These are phyloP conservation scores for Trichoderma harzianum DNA, from an alignment of 2,329 filamentous ascomycete species.

Conservation along the genomic window DNA sequence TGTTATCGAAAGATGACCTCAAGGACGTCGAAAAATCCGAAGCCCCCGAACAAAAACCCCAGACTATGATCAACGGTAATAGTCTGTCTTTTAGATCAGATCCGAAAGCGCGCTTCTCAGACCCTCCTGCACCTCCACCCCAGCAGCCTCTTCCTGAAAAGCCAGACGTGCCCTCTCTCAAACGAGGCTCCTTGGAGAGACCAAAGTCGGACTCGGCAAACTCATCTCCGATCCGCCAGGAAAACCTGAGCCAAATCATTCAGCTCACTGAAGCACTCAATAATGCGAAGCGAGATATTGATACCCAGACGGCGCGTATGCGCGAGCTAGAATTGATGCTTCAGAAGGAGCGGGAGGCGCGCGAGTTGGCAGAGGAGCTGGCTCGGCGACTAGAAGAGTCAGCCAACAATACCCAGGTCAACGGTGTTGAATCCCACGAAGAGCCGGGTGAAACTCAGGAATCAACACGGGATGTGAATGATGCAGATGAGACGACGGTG, in stretches of 20 bases:
- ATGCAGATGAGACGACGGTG: neutral
- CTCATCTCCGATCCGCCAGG: constrained; percentile 57
- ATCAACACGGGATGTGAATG: constrained; percentile 12
- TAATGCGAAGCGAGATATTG: constrained; percentile 80
- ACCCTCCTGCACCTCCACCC: constrained; percentile 88
- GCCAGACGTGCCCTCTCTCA: constrained; percentile 73
- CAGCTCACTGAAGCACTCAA: constrained; percentile 82
- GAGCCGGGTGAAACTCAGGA: constrained; percentile 24
- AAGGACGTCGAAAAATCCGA: constrained; percentile 56
- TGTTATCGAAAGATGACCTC: constrained; percentile 69
- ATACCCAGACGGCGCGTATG: constrained; percentile 75
- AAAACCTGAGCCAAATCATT: constrained; percentile 69
- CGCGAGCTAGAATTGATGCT: constrained; percentile 73
- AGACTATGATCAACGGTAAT: constrained; percentile 50
- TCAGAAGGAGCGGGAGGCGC: constrained; percentile 73
- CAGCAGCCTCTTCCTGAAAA: constrained; percentile 93
- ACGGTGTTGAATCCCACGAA: constrained; percentile 29
- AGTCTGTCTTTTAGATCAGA: constrained; percentile 62
- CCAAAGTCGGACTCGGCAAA: constrained; percentile 55
- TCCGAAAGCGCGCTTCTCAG: constrained; percentile 79
- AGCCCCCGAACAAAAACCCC: constrained; percentile 45
- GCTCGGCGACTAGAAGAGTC: constrained; percentile 66
- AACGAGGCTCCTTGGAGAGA: constrained; percentile 72
- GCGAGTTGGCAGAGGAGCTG: constrained; percentile 79
- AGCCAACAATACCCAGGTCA: constrained; percentile 33